phyloP scores from a whole-genome alignment of 2,329 filamentous ascomycete species.

The Dothiorella sarmentorum region DNA sequence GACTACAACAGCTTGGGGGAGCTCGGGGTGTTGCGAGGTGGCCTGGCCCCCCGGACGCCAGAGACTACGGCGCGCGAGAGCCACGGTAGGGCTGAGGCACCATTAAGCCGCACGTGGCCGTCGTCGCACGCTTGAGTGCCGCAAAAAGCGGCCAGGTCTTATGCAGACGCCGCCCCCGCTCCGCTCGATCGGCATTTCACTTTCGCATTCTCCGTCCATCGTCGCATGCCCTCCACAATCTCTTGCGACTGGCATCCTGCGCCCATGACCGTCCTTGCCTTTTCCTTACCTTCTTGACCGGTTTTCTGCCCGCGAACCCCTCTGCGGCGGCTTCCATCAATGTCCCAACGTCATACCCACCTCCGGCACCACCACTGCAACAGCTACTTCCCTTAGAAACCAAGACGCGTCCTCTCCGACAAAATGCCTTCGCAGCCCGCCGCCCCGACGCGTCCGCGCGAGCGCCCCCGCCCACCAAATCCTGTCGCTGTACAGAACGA shows the following conservation, averaged over 20 bases:
- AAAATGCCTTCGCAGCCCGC: conserved; percentile 12
- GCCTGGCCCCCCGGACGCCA: neutral
- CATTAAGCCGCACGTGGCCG: neutral
- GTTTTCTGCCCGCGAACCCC: neutral
- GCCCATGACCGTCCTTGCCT: neutral
- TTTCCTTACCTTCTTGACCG: neutral
- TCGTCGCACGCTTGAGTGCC: no score
- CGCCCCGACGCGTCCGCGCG: conserved; percentile 9
- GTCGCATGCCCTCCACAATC: conserved; percentile 8
- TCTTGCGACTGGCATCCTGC: neutral
- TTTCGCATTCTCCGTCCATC: conserved; percentile 6
- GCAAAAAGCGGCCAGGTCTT: neutral
- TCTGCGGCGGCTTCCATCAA: conserved; percentile 7
- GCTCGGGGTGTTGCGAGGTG: conserved; percentile 8
- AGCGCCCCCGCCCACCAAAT: conserved; percentile 35
- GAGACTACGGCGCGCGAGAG: neutral
- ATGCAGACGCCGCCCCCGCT: no score
- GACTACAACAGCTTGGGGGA: conserved; percentile 3
- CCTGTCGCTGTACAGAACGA: conserved; percentile 54
- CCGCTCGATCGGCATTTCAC: conserved; percentile 8
- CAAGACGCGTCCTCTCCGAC: conserved; percentile 5
- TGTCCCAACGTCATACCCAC: neutral
- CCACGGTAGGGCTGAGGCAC: conserved; percentile 1
- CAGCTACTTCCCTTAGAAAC: conserved; percentile 1
- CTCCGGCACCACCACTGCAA: neutral